These are phyloP conservation scores for Lotmaria passim DNA, from an alignment of 208 protist species.

Conservation along the genomic window DNA sequence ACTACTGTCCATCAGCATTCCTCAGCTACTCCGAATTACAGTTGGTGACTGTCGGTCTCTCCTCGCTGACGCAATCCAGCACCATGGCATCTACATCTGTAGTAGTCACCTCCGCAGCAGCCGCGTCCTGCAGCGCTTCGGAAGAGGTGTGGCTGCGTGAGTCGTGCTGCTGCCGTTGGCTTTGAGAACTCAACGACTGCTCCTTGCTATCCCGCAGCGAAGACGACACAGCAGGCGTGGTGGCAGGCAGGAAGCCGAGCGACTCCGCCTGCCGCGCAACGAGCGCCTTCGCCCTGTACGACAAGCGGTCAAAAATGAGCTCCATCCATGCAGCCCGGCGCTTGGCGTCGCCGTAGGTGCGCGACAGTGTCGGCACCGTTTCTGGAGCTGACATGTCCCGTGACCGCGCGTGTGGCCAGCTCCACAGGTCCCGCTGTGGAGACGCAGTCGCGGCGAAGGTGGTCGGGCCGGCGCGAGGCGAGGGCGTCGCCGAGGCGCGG, in stretches of 20 bases:
- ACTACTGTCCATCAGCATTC: background rate
- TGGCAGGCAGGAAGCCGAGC: background rate
- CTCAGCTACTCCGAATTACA: background rate
- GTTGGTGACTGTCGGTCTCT: background rate
- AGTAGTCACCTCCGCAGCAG: background rate
- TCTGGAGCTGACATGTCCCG: background rate
- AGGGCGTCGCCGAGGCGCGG: background rate
- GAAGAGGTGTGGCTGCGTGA: too few species aligned
- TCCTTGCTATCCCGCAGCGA: too few species aligned
- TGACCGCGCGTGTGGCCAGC: background rate
- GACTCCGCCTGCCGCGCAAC: conserved; percentile 14
- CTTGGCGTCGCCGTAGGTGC: conserved; percentile 8
- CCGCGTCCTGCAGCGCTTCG: background rate
- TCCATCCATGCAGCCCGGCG: conserved; percentile 1
- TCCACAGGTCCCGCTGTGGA: conserved; percentile 5
- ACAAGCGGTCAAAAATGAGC: conserved; percentile 14
- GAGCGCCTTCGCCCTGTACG: conserved; percentile 5
- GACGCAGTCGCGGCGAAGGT: background rate
- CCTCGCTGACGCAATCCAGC: background rate
- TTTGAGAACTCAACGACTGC: too few species aligned
- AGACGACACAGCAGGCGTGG: background rate
- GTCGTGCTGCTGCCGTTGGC: too few species aligned
- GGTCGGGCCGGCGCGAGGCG: background rate
- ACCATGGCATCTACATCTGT: conserved; percentile 1
- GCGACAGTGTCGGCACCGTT: background rate